These are phyloP conservation scores for Mortierella sp. DNA, from an alignment of 371 early-diverging fungal species.

Conservation along the genomic window DNA sequence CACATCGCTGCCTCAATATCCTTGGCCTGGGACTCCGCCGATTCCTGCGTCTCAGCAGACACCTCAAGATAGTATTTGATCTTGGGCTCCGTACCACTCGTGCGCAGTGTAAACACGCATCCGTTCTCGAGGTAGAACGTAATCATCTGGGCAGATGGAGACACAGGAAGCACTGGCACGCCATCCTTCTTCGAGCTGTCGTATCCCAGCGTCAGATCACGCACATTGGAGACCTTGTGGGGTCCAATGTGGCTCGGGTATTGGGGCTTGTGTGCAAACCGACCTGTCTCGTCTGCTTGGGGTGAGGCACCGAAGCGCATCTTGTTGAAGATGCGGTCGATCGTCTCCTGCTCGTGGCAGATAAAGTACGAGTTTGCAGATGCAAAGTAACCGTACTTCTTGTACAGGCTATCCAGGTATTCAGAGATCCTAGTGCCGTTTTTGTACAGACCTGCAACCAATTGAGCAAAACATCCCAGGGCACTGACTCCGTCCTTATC, in stretches of 20 bases:
- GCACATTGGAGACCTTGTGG: slow-evolving; percentile 74
- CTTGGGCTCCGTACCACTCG: slow-evolving; percentile 96
- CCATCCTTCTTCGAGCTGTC: slow-evolving; percentile 77
- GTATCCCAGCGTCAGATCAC: slow-evolving; percentile 92
- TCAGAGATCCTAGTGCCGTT: slow-evolving; percentile 69
- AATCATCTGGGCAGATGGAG: slow-evolving; percentile 90
- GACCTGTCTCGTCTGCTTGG: slow-evolving; percentile 44
- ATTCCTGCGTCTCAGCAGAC: slow-evolving; percentile 54
- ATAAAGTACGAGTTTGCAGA: slow-evolving; percentile 91
- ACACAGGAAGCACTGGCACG: slow-evolving; percentile 81
- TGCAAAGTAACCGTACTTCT: slow-evolving; percentile 88
- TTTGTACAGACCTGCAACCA: slow-evolving; percentile 77
- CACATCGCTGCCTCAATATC: slow-evolving; percentile 69
- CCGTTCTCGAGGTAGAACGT: slow-evolving; percentile 86
- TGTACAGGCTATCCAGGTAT: slow-evolving; percentile 80
- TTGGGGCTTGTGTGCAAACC: slow-evolving; percentile 57
- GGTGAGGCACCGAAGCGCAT: slow-evolving; percentile 80
- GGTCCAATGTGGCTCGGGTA: slow-evolving; percentile 84
- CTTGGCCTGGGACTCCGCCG: slow-evolving; percentile 63
- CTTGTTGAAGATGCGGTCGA: slow-evolving; percentile 78
- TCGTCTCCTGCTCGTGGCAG: slow-evolving; percentile 80
- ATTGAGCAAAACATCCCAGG: slow-evolving; percentile 84
- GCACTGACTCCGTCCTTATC: slow-evolving; percentile 93
- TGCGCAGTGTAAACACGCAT: slow-evolving; percentile 80
- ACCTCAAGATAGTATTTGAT: slow-evolving; percentile 95